Percentiles rank a stretch among this genome's conserved stretches.
These are phyloP conservation scores for Spathaspora arborariae DNA, from an alignment of 805 yeast genomes.

Conservation along the genomic window DNA sequence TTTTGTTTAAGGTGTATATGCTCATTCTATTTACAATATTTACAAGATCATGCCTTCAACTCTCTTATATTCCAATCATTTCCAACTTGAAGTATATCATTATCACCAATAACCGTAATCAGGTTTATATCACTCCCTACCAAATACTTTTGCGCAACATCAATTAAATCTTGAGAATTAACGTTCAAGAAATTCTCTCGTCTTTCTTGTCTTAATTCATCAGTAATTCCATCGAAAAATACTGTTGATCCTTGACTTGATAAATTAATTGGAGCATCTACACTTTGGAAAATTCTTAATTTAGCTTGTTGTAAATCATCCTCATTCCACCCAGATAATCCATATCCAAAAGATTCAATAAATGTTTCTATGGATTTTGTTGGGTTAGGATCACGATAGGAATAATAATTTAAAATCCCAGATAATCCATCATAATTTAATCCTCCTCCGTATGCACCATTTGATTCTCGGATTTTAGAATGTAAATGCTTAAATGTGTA, in stretches of 20 bases:
- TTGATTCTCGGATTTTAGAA: conserved; percentile 86
- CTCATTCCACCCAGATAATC: conserved; percentile 47
- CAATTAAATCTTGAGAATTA: conserved; percentile 53
- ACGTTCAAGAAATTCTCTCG: conserved; percentile 73
- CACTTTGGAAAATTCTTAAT: conserved; percentile 81
- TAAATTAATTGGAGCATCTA: conserved; percentile 87
- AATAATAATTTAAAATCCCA: conserved; percentile 77
- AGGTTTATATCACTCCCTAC: conserved; percentile 19
- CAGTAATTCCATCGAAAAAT: conserved; percentile 68
- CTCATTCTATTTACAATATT: background rate
- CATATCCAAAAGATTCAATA: conserved; percentile 45
- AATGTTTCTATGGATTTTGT: conserved; percentile 62
- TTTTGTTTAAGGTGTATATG: too few relatives aligned
- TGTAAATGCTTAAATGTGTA: conserved; percentile 82
- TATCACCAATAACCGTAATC: conserved; percentile 47
- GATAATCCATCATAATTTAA: conserved; percentile 76
- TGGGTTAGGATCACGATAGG: conserved; percentile 94
- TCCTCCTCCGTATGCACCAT: conserved; percentile 99
- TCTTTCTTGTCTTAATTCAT: conserved; percentile 75
- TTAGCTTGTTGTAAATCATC: conserved; percentile 85
- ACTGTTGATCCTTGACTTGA: conserved; percentile 68
- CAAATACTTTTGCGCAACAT: conserved; percentile 67
- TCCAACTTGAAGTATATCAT: conserved; percentile 18
- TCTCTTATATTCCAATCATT: conserved; percentile 17
- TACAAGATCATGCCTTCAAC: conserved; percentile 4